Evolutionary conservation across 345 rosid species (phyloP), one percentile per base, ranked within the genome.

Genomic region (Camelina laxa): DNA sequence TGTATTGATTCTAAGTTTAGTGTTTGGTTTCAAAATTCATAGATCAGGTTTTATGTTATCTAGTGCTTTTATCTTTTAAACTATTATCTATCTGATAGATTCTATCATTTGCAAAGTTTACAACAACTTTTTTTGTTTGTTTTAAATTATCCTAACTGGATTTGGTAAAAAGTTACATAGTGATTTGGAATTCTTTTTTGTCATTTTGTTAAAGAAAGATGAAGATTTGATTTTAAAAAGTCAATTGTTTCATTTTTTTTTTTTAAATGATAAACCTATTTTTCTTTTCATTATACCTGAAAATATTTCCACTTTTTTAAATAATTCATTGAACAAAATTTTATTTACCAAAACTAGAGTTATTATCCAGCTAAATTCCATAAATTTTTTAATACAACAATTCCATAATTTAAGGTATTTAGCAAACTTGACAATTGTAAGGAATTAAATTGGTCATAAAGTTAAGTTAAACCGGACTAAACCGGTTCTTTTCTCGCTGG

Each of bases 1-100:
- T 69, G 64, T 35, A 15, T 44, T 3, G 35, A 61, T 72, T 65
- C 77, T 67, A 72, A 66, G 15, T 72, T 72, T 72, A 54, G 77
- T 22, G 38, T 57, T 66, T 41, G 33, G 68, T 66, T 78, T 60
- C 24, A 59, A 60, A 51, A 60, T 27, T 27, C 30, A 27, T 4
- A 27, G 5, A 27, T 21, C 51, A 60, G 51, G 67, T 72, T 64
- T 77, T 9, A 15, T 27, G n/a, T 33, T 31, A 33, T 33, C 30
- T 27, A 27, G 30, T 27, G 5, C 30, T 27, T 3, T 27, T 27
- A 27, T 27, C 5, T 27, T 27, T 27, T 27, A 27, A 27, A 27
- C 30, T 27, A 27, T 27, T 27, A 27, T 27, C 30, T 27, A 24
- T 24, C 14, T 57, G 9, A 16, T 22, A 22, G 24, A 24, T 24